Evolutionary conservation across 805 yeast genomes (phyloP).

Genomic region (Candida tammaniensis): DNA sequence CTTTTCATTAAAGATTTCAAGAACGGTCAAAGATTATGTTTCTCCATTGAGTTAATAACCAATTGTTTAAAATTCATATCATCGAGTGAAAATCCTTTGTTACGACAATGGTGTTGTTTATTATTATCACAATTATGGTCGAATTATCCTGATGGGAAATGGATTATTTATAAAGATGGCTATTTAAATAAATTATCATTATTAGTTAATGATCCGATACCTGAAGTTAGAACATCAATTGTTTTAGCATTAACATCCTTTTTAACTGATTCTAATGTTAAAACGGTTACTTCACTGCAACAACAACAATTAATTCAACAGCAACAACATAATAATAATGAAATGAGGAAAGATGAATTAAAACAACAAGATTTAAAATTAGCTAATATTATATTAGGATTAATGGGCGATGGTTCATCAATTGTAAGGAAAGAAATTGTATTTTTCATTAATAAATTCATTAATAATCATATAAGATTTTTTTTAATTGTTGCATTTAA

Average conservation of each 20-base stretch:
- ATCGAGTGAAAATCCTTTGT: constrained; percentile 74
- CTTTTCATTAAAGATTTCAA: constrained; percentile 79
- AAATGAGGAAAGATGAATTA: constrained; percentile 43
- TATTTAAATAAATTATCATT: constrained; percentile 53
- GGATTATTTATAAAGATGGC: constrained; percentile 65
- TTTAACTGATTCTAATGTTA: constrained; percentile 42
- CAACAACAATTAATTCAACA: constrained; percentile 15
- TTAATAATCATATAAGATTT: constrained; percentile 64
- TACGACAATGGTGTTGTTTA: constrained; percentile 90
- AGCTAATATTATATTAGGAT: constrained; percentile 62
- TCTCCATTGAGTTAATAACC: constrained; percentile 66
- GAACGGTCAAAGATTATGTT: constrained; percentile 77
- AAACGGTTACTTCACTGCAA: constrained; percentile 11
- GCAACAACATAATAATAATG: constrained; percentile 18
- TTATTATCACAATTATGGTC: constrained; percentile 75
- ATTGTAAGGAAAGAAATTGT: constrained; percentile 84
- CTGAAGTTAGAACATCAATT: constrained; percentile 89
- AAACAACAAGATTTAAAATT: constrained; percentile 68
- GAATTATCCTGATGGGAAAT: constrained; percentile 70
- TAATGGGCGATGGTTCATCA: constrained; percentile 85
- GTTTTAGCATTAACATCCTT: constrained; percentile 70
- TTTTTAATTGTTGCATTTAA: constrained; percentile 85
- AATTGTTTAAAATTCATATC: constrained; percentile 66
- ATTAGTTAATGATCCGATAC: constrained; percentile 81
- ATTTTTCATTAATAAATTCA: constrained; percentile 72